A percentile compares a stretch with the other conserved stretches of the same genome.
phyloP scores from a whole-genome alignment of 768 basidiomycete species.

The Hypsizygus marmoreus region DNA sequence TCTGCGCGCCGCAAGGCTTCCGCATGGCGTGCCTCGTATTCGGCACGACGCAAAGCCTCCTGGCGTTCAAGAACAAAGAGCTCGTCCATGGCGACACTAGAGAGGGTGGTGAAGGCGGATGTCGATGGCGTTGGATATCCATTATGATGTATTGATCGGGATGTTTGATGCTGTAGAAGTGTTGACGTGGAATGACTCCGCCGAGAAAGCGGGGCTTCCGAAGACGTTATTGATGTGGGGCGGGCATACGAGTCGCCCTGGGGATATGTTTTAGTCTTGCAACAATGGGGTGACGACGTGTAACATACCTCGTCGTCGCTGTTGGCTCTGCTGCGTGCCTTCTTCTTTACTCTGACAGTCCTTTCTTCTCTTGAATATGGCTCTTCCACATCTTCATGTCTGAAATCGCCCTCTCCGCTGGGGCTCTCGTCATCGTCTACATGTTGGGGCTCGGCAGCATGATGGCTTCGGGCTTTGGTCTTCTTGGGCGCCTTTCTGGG shows the following conservation, averaged over 20 bases:
- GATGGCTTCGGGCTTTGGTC: constrained; percentile 5
- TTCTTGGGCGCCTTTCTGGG: constrained; percentile 13
- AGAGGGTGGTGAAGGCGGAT: constrained; percentile 66
- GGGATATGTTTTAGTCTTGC: constrained; percentile 3
- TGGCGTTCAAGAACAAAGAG: constrained; percentile 86
- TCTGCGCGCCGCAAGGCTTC: constrained; percentile 72
- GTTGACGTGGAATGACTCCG: constrained; percentile 27
- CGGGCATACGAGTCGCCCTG: constrained; percentile 62
- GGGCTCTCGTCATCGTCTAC: constrained; percentile 9
- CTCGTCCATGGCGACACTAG: constrained; percentile 83
- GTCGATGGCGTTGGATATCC: constrained; percentile 21
- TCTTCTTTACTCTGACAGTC: constrained; percentile 61
- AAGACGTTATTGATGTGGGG: constrained; percentile 51
- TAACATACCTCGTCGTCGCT: constrained; percentile 80
- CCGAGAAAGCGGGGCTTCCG: constrained; percentile 42
- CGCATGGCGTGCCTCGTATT: constrained; percentile 79
- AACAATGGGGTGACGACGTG: constrained; percentile 13
- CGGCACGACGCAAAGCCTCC: constrained; percentile 83
- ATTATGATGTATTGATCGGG: constrained; percentile 26
- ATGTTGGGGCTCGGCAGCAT: constrained; percentile 6
- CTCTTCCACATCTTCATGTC: constrained; percentile 10
- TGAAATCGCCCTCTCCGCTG: constrained; percentile 1
- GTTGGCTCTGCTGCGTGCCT: constrained; percentile 75
- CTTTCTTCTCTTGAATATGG: constrained; percentile 9
- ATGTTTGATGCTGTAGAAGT: constrained; percentile 23